Conservation (phyloP, 805 yeast species). For the Cyberlindnera americana region DNA sequence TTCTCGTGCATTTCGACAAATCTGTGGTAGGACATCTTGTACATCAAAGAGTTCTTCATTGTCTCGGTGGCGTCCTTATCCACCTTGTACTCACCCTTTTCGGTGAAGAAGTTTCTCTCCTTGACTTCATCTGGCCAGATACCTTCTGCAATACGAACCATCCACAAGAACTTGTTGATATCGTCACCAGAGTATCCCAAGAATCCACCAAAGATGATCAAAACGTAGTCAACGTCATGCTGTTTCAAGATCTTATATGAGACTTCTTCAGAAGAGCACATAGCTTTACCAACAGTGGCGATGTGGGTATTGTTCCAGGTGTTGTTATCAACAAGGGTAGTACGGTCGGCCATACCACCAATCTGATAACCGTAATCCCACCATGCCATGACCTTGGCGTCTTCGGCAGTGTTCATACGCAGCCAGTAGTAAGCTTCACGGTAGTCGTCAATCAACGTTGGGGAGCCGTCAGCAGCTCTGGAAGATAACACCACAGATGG, state of each 20-base stretch:
- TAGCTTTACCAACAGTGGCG: constrained; percentile 98
- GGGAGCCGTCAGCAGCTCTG: constrained; percentile 78
- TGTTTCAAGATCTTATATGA: constrained; percentile 84
- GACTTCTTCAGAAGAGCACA: constrained; percentile 84
- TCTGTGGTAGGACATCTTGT: constrained; percentile 89
- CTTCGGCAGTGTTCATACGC: constrained; percentile 96
- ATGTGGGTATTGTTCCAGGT: constrained; percentile 99
- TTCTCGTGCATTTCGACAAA: constrained; percentile 60
- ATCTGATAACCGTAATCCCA: constrained; percentile 99
- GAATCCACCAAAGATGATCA: constrained; percentile 91
- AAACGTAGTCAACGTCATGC: constrained; percentile 92
- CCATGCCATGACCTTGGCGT: constrained; percentile 96
- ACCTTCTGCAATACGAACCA: constrained; percentile 98
- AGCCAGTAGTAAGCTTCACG: constrained; percentile 99
- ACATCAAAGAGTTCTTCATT: constrained; percentile 88
- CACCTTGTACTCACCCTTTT: constrained; percentile 82
- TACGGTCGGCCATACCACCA: constrained; percentile 99
- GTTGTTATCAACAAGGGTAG: constrained; percentile 96
- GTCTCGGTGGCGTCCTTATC: constrained; percentile 78
- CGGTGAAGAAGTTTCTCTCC: constrained; percentile 81
- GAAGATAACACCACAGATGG: constrained; percentile 96
- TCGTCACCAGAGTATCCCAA: constrained; percentile 96
- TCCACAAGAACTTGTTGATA: constrained; percentile 95
- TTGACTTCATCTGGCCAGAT: constrained; percentile 98
- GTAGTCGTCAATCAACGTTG: constrained; percentile 86